phyloP scores from a whole-genome alignment of 202 grass and related monocot genomes.

The Dendrocalamus latiflorus region DNA sequence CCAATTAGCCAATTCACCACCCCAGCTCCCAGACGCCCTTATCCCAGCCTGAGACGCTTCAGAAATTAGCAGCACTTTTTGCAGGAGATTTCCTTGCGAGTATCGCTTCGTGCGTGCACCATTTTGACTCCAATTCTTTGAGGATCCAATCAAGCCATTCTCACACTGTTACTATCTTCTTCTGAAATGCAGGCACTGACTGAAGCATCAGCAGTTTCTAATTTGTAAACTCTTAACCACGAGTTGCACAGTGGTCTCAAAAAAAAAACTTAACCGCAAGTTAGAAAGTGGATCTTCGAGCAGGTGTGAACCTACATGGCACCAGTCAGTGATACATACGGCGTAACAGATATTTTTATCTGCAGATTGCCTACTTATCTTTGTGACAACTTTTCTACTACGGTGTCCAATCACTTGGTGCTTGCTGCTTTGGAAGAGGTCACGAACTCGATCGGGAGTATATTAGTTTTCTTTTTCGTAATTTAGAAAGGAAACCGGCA shows the following conservation, averaged over 20 bases:
- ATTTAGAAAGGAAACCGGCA: too few relatives aligned
- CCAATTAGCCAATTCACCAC: neutral
- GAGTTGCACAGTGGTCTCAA: too few relatives aligned
- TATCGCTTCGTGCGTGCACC: neutral
- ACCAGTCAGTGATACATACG: too few relatives aligned
- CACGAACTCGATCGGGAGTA: neutral
- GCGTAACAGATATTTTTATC: neutral
- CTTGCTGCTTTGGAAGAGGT: neutral
- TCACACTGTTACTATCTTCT: neutral
- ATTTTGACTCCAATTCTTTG: neutral
- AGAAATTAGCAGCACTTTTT: neutral
- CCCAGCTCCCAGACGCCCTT: neutral
- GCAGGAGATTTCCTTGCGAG: neutral
- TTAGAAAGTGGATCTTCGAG: neutral
- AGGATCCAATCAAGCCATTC: neutral
- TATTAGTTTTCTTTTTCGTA: neutral
- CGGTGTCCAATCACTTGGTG: neutral
- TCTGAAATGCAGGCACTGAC: neutral
- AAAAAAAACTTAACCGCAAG: too few relatives aligned
- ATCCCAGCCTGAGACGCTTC: neutral
- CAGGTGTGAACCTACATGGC: neutral
- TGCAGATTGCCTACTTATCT: neutral
- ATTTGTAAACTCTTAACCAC: too few relatives aligned
- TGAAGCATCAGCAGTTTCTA: neutral
- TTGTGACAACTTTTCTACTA: neutral